Conservation (phyloP, 2,329 filamentous ascomycete genomes). For the Colletotrichum graminicola region DNA sequence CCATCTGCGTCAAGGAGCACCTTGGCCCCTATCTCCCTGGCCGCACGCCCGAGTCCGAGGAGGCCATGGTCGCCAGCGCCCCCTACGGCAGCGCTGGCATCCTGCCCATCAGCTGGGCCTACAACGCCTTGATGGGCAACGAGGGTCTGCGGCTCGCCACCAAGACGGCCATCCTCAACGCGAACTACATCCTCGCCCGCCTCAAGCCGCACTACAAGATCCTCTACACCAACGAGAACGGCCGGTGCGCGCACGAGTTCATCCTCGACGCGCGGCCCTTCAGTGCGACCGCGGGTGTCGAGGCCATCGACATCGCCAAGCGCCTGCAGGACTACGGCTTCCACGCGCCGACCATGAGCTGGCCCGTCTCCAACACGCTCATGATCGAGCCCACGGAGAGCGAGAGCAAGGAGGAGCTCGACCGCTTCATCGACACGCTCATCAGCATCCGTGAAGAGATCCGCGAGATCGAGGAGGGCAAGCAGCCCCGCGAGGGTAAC, state of each 20-base stretch:
- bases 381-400: slow-evolving; percentile 99
- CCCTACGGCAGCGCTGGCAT: slow-evolving; percentile 92
- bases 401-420: slow-evolving; percentile 91
- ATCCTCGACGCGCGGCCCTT: slow-evolving; percentile 91
- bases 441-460: slow-evolving; percentile 91
- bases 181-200: slow-evolving; percentile 94
- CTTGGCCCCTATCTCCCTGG: slow-evolving; percentile 82
- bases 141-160: slow-evolving; percentile 89
- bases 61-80: slow-evolving; percentile 80
- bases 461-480: slow-evolving; percentile 82
- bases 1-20: slow-evolving; percentile 90
- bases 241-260: slow-evolving; percentile 95
- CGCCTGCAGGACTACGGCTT: slow-evolving; percentile 97
- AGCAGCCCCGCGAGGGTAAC: slow-evolving; percentile 80
- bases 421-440: slow-evolving; percentile 91
- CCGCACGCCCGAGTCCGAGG: slow-evolving; percentile 48
- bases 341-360: slow-evolving; percentile 97
- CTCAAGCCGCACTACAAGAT: slow-evolving; percentile 89
- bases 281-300: slow-evolving; percentile 84
- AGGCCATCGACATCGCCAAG: slow-evolving; percentile 96
- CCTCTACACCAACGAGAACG: slow-evolving; percentile 90
- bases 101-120: slow-evolving; percentile 93
- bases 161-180: slow-evolving; percentile 92
- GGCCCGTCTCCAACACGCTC: slow-evolving; percentile 93
- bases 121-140: slow-evolving; percentile 93